Evolutionary conservation across 208 protist genomes (phyloP).

Genomic region (Crithidia sp.): DNA sequence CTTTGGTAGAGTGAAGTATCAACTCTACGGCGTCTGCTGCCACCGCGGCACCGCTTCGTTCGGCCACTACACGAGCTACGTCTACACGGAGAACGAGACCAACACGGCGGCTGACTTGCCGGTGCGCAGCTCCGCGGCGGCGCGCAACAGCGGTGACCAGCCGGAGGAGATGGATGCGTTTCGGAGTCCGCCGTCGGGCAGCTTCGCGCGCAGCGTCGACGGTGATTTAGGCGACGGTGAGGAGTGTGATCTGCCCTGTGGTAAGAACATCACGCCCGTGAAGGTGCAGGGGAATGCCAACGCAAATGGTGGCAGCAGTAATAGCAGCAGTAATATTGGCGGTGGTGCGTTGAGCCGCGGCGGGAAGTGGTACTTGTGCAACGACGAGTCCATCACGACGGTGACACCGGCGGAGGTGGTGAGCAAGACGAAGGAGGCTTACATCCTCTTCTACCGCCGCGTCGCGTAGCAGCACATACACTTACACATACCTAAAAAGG

Average conservation of each 20-base stretch:
- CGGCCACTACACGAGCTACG: conserved; percentile 88
- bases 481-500: neutral
- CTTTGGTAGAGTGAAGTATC: conserved; percentile 47
- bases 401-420: conserved; percentile 45
- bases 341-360: neutral
- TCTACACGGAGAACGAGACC: conserved; percentile 36
- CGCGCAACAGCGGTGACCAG: neutral
- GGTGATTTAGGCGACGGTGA: neutral
- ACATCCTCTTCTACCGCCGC: conserved; percentile 81
- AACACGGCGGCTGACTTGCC: conserved; percentile 1
- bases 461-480: neutral
- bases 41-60: conserved; percentile 70
- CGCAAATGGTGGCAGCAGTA: neutral
- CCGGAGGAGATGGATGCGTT: neutral
- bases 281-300: neutral
- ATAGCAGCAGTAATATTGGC: neutral
- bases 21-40: conserved; percentile 74
- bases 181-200: neutral
- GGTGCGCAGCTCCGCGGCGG: neutral
- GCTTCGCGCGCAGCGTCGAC: conserved; percentile 10
- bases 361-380: conserved; percentile 80
- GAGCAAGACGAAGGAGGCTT: conserved; percentile 55
- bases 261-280: conserved; percentile 4
- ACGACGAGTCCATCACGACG: conserved; percentile 60
- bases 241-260: conserved; percentile 1